A percentile compares a stretch with the other conserved stretches of the same genome.
Conservation (phyloP, 345 rosid species). For the Gossypium ekmanianum region DNA sequence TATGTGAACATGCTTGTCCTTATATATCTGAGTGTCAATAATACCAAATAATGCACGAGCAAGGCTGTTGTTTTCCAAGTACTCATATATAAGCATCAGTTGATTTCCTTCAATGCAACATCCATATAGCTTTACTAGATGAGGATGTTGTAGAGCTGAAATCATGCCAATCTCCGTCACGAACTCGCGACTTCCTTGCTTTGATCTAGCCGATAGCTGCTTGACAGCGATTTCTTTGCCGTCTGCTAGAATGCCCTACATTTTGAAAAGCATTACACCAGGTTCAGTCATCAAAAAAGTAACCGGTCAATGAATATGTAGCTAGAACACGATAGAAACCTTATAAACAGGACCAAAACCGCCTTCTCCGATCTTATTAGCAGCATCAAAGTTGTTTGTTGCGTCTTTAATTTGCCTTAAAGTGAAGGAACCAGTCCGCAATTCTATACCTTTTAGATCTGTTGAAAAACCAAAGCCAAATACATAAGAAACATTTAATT, state of each 20-base stretch:
- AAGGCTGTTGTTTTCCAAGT: conserved; percentile 9
- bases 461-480: background rate
- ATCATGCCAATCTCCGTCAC: conserved; percentile 2
- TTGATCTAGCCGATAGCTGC: background rate
- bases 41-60: conserved; percentile 19
- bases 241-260: conserved; percentile 9
- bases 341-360: conserved; percentile 40
- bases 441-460: conserved; percentile 8
- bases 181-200: conserved; percentile 10
- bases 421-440: conserved; percentile 15
- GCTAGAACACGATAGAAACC: conserved; percentile 14
- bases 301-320: background rate
- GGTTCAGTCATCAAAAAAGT: background rate
- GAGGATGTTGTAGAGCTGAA: conserved; percentile 4
- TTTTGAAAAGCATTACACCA: conserved; percentile 3
- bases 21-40: background rate
- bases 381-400: conserved; percentile 25
- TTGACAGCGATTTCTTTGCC: background rate
- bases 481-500: background rate
- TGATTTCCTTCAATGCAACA: conserved; percentile 11
- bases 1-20: background rate
- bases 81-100: background rate
- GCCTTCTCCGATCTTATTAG: conserved; percentile 41
- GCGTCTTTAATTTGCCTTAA: conserved; percentile 34
- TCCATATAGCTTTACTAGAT: background rate